A percentile compares a stretch with the other conserved stretches of the same genome.
Conservation (phyloP, 2,329 filamentous ascomycete genomes). For the Bipolaris sorokiniana region DNA sequence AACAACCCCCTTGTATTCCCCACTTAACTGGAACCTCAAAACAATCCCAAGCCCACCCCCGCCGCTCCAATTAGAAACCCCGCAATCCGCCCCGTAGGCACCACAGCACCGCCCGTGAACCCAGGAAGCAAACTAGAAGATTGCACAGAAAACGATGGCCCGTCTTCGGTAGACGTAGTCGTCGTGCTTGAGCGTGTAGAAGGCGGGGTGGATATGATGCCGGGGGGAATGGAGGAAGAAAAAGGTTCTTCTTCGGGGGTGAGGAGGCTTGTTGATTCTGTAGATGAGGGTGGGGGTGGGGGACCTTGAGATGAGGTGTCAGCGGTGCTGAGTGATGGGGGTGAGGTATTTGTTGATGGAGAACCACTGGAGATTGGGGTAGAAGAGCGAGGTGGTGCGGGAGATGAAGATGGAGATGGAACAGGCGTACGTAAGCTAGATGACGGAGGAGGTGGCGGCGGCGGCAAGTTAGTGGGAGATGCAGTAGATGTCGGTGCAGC, state of each 20-base stretch:
- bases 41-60: constrained; percentile 31
- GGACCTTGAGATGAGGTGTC: constrained; percentile 31
- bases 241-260: background rate
- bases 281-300: constrained; percentile 6
- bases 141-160: constrained; percentile 9
- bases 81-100: constrained; percentile 23
- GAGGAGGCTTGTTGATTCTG: background rate
- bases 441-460: constrained; percentile 19
- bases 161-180: constrained; percentile 9
- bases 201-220: constrained; percentile 16
- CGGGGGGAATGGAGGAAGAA: background rate
- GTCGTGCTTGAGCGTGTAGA: constrained; percentile 16
- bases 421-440: constrained; percentile 12
- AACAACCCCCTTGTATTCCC: no score
- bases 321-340: constrained; percentile 31
- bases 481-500: background rate
- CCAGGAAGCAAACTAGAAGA: constrained; percentile 13
- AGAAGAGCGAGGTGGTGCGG: constrained; percentile 16
- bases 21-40: constrained; percentile 11
- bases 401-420: constrained; percentile 20
- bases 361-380: constrained; percentile 10
- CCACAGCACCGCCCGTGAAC: constrained; percentile 27
- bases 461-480: constrained; percentile 2
- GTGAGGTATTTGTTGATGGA: constrained; percentile 11
- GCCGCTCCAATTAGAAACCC: constrained; percentile 34